Conservation (phyloP, 441 rosid species). For the Pelargonium australe region DNA sequence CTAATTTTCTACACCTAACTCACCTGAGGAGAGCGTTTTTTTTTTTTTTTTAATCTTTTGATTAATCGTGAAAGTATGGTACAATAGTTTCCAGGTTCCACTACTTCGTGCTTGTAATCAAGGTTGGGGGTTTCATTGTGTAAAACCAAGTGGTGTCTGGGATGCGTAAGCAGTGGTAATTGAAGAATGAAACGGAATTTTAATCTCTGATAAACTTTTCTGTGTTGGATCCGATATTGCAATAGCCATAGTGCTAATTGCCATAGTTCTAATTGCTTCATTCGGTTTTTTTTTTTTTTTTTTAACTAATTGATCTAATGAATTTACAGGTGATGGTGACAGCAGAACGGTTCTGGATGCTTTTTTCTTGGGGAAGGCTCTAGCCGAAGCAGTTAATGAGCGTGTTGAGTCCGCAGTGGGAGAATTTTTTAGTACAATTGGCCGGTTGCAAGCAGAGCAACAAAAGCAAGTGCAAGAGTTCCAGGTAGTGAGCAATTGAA, state of each 20-base stretch:
- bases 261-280: not conserved
- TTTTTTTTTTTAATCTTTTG: no score
- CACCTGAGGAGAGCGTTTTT: no score
- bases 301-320: not conserved
- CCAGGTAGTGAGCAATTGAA: constrained; percentile 39
- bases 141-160: no score
- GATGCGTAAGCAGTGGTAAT: no score
- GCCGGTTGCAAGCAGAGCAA: constrained; percentile 82
- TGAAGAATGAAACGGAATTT: no score
- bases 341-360: constrained; percentile 68
- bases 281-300: not conserved
- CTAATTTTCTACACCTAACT: no score
- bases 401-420: constrained; percentile 75
- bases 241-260: not conserved
- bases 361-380: constrained; percentile 91
- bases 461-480: constrained; percentile 82
- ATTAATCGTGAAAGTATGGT: no score
- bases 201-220: no score
- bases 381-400: constrained; percentile 79
- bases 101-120: no score
- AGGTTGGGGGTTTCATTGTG: no score
- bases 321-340: constrained; percentile 53
- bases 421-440: constrained; percentile 61
- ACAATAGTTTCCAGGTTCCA: no score
- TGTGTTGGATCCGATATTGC: not conserved